phyloP scores from a whole-genome alignment of 1,284 basidiomycete genomes.

The Austropuccinia psidii region DNA sequence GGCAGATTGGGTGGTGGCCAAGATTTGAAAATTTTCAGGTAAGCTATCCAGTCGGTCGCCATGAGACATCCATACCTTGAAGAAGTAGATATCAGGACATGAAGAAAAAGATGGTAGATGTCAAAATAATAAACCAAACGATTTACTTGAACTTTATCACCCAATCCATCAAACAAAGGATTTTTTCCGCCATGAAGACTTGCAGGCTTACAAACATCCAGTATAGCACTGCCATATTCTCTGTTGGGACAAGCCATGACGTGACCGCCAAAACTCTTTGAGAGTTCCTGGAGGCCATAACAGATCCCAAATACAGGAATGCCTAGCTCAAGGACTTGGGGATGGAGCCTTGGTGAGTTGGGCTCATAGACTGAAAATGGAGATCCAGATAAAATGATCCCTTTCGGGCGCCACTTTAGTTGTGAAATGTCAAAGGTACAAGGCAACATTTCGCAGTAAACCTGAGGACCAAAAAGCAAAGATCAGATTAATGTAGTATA shows the following conservation, averaged over 20 bases:
- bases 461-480: background rate
- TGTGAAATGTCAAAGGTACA: slow-evolving; percentile 90
- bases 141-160: slow-evolving; percentile 69
- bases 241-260: slow-evolving; percentile 83
- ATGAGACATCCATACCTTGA: slow-evolving; percentile 99
- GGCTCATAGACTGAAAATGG: slow-evolving; percentile 96
- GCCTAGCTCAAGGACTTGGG: slow-evolving; percentile 81
- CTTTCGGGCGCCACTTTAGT: slow-evolving; percentile 91
- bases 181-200: slow-evolving; percentile 56
- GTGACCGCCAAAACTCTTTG: slow-evolving; percentile 76
- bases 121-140: slow-evolving; percentile 10
- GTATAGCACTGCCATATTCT: slow-evolving; percentile 86
- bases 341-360: slow-evolving; percentile 89
- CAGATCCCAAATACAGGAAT: slow-evolving; percentile 95
- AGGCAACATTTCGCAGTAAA: slow-evolving; percentile 92
- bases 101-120: slow-evolving; percentile 6
- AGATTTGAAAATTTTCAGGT: slow-evolving; percentile 76
- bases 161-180: slow-evolving; percentile 74
- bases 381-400: slow-evolving; percentile 95
- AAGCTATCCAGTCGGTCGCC: slow-evolving; percentile 83
- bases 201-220: slow-evolving; percentile 64
- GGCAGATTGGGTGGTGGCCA: slow-evolving; percentile 78
- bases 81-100: background rate
- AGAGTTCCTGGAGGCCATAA: slow-evolving; percentile 96
- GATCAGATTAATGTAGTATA: background rate